A percentile compares a stretch with the other conserved stretches of the same genome.
Evolutionary conservation across 2,329 filamentous ascomycete genomes (phyloP).

Genomic region (Colletotrichum euphorbiae): DNA sequence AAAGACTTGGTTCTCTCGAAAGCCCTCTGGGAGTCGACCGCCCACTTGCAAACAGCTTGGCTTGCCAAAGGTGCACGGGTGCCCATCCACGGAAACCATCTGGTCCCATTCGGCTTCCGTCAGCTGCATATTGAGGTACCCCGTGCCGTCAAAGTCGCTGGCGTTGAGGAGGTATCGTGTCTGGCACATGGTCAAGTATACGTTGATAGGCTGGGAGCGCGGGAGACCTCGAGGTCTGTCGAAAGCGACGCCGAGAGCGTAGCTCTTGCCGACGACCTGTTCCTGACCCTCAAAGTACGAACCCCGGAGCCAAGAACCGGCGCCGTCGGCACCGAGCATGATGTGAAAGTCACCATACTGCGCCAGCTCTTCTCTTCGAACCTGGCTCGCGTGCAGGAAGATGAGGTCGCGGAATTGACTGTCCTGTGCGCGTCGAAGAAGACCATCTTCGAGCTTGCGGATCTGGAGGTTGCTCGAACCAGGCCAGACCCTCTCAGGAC

Average conservation of each 20-base stretch:
- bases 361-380: constrained; percentile 46
- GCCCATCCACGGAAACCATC: constrained; percentile 43
- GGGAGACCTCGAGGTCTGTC: constrained; percentile 48
- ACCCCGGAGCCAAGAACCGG: constrained; percentile 50
- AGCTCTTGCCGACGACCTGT: constrained; percentile 49
- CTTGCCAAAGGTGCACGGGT: constrained; percentile 49
- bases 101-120: constrained; percentile 50
- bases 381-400: constrained; percentile 48
- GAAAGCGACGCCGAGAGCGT: constrained; percentile 43
- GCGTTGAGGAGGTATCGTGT: constrained; percentile 52
- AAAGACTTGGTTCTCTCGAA: not conserved
- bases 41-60: constrained; percentile 45
- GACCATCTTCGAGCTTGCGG: constrained; percentile 52
- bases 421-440: constrained; percentile 50
- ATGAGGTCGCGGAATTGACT: constrained; percentile 48
- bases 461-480: constrained; percentile 53
- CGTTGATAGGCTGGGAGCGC: constrained; percentile 50
- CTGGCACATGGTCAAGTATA: constrained; percentile 52
- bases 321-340: constrained; percentile 50
- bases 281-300: constrained; percentile 50
- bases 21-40: not conserved
- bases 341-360: constrained; percentile 52
- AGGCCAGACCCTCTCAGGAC: constrained; percentile 51
- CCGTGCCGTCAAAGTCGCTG: constrained; percentile 50
- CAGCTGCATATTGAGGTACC: constrained; percentile 45